Percentiles rank a stretch among this genome's conserved stretches.
Conservation (phyloP, 2,329 filamentous ascomycete species). For the Fusarium keratoplasticum region DNA sequence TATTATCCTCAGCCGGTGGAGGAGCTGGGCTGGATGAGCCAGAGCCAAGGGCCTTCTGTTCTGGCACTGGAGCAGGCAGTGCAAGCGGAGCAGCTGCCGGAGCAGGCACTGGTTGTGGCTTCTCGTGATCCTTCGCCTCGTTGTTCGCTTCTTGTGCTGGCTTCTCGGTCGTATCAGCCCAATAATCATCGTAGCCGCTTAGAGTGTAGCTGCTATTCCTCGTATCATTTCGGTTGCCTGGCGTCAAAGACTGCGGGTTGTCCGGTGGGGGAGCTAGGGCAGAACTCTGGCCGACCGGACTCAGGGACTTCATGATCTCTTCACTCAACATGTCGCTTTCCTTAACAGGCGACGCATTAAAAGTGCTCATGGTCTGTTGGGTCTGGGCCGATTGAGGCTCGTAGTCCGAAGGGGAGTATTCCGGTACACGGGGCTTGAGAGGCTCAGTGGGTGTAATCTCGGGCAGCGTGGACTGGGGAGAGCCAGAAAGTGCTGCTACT, state of each 20-base stretch:
- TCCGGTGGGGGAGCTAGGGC: conserved; percentile 26
- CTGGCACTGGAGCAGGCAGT: conserved; percentile 2
- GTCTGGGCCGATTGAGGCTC: conserved; percentile 53
- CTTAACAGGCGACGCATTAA: conserved; percentile 66
- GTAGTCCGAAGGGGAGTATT: conserved; percentile 50
- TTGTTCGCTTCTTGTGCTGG: conserved; percentile 3
- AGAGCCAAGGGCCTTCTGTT: not conserved
- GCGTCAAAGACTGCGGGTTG: conserved; percentile 30
- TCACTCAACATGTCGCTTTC: conserved; percentile 79
- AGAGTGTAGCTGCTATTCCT: conserved; percentile 73
- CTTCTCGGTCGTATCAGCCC: conserved; percentile 56
- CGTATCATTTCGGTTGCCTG: conserved; percentile 25
- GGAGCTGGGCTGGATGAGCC: conserved; percentile 8
- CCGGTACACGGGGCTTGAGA: conserved; percentile 55
- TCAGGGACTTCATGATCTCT: conserved; percentile 79
- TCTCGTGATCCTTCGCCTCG: conserved; percentile 11
- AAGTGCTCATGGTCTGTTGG: conserved; percentile 60
- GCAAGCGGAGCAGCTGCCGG: not conserved
- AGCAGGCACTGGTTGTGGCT: not conserved
- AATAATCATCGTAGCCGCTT: conserved; percentile 76
- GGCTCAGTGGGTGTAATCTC: conserved; percentile 58
- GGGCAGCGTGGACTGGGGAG: conserved; percentile 4
- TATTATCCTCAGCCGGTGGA: conserved; percentile 7
- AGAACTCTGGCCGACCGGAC: conserved; percentile 54
- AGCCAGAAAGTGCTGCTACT: conserved; percentile 9